Conservation (phyloP, 352 stramenopile genomes). For the Globisporangium barbulae region DNA sequence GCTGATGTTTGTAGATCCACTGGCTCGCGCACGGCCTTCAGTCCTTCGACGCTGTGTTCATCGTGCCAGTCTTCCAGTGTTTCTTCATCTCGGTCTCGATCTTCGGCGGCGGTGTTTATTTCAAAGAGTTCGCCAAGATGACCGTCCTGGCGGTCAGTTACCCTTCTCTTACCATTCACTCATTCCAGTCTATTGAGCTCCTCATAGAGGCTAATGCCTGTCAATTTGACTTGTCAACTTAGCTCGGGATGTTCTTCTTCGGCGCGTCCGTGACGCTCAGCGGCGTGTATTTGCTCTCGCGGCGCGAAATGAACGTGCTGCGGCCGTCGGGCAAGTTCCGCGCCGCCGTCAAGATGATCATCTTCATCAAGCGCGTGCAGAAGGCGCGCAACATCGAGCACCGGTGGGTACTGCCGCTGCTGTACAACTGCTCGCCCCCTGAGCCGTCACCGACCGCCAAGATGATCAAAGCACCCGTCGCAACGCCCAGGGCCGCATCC, state of each 20-base stretch:
- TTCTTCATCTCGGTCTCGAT: constrained; percentile 92
- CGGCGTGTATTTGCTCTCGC: constrained; percentile 65
- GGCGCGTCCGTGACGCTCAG: constrained; percentile 66
- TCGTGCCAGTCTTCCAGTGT: constrained; percentile 85
- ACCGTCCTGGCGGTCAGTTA: constrained; percentile 30
- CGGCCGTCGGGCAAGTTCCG: constrained; percentile 39
- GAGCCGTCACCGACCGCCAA: constrained; percentile 1
- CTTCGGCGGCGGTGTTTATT: constrained; percentile 87
- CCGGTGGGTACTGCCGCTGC: constrained; percentile 25
- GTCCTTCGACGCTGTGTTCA: constrained; percentile 83
- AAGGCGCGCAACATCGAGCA: constrained; percentile 54
- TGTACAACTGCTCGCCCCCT: constrained; percentile 16
- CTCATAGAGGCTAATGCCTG: neutral
- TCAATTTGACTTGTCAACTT: neutral
- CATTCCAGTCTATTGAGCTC: neutral
- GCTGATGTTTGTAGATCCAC: constrained; percentile 45
- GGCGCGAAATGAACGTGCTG: constrained; percentile 65
- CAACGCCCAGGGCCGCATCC: constrained; percentile 5
- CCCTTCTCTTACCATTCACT: neutral
- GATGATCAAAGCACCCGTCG: constrained; percentile 3
- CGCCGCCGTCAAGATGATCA: constrained; percentile 50
- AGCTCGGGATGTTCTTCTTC: constrained; percentile 70
- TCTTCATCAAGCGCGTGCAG: constrained; percentile 64
- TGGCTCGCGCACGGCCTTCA: constrained; percentile 83
- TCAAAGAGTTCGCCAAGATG: constrained; percentile 79